Conservation (phyloP, 371 early-diverging fungal species). For the Circinella minor region DNA sequence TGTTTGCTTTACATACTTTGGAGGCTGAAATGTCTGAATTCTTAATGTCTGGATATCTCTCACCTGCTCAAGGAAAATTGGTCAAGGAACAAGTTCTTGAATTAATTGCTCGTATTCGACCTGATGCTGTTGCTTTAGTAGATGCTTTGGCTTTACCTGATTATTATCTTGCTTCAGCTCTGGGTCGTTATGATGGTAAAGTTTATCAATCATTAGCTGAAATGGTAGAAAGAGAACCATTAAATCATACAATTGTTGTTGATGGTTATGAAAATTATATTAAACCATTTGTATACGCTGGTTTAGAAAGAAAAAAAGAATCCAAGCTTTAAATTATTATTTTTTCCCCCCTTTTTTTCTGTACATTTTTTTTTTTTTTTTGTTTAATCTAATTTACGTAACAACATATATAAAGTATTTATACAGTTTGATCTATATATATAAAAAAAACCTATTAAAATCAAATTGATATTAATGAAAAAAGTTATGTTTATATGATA, state of each 20-base stretch:
- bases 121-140: constrained; percentile 73
- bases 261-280: constrained; percentile 62
- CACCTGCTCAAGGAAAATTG: constrained; percentile 55
- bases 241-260: constrained; percentile 63
- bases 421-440: too few relatives aligned
- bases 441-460: too few relatives aligned
- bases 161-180: constrained; percentile 74
- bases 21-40: constrained; percentile 71
- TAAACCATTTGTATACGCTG: constrained; percentile 50
- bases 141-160: constrained; percentile 83
- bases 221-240: constrained; percentile 74
- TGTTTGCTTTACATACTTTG: constrained; percentile 70
- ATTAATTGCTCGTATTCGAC: constrained; percentile 64
- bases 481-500: too few relatives aligned
- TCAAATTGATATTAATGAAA: too few relatives aligned
- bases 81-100: constrained; percentile 53
- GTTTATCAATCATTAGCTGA: constrained; percentile 75
- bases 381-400: too few relatives aligned
- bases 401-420: too few relatives aligned
- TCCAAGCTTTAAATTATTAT: neutral
- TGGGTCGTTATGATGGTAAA: constrained; percentile 77
- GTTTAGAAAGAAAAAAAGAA: constrained; percentile 13
- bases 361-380: too few relatives aligned
- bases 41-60: constrained; percentile 54
- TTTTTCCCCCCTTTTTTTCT: neutral